These are phyloP conservation scores for Herpotrichia juniperi DNA, from an alignment of 2,329 filamentous ascomycete species.

Conservation along the genomic window DNA sequence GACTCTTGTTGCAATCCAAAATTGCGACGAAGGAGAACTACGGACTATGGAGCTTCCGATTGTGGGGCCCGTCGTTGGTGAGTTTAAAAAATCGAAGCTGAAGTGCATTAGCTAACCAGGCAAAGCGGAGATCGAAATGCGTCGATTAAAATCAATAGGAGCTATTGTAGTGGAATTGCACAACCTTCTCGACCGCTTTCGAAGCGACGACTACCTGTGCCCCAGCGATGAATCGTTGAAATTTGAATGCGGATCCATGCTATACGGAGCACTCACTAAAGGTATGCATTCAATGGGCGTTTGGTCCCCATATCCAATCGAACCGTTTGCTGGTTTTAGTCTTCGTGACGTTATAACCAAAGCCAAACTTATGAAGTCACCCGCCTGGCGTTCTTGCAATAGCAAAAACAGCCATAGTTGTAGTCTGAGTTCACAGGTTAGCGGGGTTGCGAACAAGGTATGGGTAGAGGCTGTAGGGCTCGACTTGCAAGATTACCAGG, in stretches of 20 bases:
- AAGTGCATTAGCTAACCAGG: background rate
- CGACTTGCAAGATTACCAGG: too few species aligned
- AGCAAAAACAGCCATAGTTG: too few species aligned
- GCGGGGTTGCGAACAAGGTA: too few species aligned
- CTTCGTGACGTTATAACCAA: too few species aligned
- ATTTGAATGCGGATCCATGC: slow-evolving; percentile 17
- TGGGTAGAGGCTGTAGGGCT: too few species aligned
- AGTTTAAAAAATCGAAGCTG: slow-evolving; percentile 11
- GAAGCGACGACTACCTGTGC: slow-evolving; percentile 1
- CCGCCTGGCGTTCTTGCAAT: too few species aligned
- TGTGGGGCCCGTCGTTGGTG: too few species aligned
- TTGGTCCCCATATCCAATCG: slow-evolving; percentile 6
- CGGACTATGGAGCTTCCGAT: slow-evolving; percentile 15
- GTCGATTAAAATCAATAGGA: slow-evolving; percentile 10
- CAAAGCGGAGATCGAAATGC: slow-evolving; percentile 10
- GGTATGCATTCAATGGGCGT: slow-evolving; percentile 10
- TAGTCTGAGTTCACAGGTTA: too few species aligned
- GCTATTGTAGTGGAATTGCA: slow-evolving; percentile 6
- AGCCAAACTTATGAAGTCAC: too few species aligned
- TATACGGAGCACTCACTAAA: slow-evolving; percentile 15
- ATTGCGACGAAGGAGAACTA: slow-evolving; percentile 6
- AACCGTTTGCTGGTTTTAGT: slow-evolving; percentile 8
- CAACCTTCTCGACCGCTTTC: background rate
- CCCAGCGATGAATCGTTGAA: too few species aligned
- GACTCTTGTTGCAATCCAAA: slow-evolving; percentile 9